Evolutionary conservation across 2,329 filamentous ascomycete genomes (phyloP).

Genomic region (Aspergillus spinulosporus): DNA sequence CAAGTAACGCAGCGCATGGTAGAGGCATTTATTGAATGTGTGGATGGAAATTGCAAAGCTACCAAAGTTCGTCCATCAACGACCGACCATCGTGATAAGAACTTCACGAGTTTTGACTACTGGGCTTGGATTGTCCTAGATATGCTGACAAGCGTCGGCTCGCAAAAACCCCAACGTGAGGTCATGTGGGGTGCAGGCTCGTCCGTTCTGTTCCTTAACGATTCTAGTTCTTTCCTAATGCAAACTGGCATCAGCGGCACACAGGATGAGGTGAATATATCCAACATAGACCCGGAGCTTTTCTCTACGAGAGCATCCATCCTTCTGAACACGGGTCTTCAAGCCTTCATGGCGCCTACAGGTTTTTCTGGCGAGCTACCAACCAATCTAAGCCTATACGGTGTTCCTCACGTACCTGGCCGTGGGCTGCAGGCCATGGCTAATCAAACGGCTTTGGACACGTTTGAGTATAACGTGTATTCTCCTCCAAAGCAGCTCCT

Average conservation of each 20-base stretch:
- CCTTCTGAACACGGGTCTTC: constrained; percentile 10
- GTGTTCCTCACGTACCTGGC: constrained; percentile 1
- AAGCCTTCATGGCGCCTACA: constrained; percentile 13
- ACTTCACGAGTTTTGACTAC: constrained; percentile 8
- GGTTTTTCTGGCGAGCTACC: constrained; percentile 5
- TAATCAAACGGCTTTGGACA: neutral
- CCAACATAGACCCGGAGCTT: neutral
- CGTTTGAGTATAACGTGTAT: neutral
- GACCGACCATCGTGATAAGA: constrained; percentile 6
- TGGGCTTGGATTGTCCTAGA: constrained; percentile 6
- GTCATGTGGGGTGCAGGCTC: constrained; percentile 6
- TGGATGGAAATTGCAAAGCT: neutral
- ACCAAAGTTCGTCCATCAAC: constrained; percentile 10
- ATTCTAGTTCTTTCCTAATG: constrained; percentile 1
- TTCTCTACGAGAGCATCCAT: constrained; percentile 4
- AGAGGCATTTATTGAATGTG: constrained; percentile 8
- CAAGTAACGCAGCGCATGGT: constrained; percentile 4
- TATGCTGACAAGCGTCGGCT: constrained; percentile 1
- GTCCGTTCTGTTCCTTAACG: constrained; percentile 7
- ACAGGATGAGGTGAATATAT: neutral
- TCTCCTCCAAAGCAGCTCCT: neutral
- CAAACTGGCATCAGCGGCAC: neutral
- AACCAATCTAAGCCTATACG: constrained; percentile 9
- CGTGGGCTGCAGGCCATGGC: neutral
- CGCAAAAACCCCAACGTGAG: neutral